Base-by-base conservation (phyloP, 1,284 basidiomycete species). In the Rhodotorula sp. region DNA sequence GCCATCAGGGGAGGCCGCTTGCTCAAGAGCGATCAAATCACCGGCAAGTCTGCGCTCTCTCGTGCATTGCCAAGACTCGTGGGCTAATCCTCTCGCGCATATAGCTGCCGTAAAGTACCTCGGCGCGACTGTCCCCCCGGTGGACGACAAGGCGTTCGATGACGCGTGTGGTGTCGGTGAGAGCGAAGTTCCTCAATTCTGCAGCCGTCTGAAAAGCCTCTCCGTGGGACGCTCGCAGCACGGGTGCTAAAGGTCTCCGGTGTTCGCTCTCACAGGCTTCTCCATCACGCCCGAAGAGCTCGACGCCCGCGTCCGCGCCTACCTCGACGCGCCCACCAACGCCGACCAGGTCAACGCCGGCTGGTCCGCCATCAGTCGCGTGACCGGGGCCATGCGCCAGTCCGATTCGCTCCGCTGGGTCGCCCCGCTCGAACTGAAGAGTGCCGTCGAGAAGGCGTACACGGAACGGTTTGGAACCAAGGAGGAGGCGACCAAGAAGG, bases 391-490 rank as follows among this genome's bases (percentile, higher is more conserved):
- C 3, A 85, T 93, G 69, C 93, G 90, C 62, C 84, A 81, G 65
- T 84, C 85, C 0, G 86, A 90, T 21, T 87, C 88, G 58, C 82
- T 97, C 60, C 89, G 91, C 74, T 99, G 96, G 96, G 95, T 92
- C 7, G 91, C 86, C 79, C 88, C 92, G 0, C 85, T 93, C 8
- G 95, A 98, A 63, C 85, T 98, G 71, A 98, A 98, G 84, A 90
- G 87, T 58, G 86, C 91, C 0, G 90, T 93, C 4, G 96, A 99
- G 80, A 85, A 85, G 26, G 85, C 87, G 12, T 95, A 97, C 77
- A 84, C 84, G 0, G 86, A 88, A 52, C 84, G 84, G 43, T 97
- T 95, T 81, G 96, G 97, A 26, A 83, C 88, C 3, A 94, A 91
- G 80, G 75, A 75, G 21, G 75, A 78, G 12, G 68, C 67, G 26